Conservation (phyloP, 768 basidiomycete species). For the Lyophyllum decastes region DNA sequence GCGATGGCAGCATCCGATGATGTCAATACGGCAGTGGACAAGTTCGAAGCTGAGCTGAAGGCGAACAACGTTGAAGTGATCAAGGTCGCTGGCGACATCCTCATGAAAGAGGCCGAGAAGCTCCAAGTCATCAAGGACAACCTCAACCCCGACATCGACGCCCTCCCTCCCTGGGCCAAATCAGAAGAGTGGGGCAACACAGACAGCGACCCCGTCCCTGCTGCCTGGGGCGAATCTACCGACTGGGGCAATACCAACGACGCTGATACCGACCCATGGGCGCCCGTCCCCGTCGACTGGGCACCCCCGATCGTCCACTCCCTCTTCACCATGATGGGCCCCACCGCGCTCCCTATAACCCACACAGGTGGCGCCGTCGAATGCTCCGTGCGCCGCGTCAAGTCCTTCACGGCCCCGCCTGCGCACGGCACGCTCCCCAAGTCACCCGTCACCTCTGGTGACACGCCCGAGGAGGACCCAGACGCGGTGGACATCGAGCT, state of each 20-base stretch:
- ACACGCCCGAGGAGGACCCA: constrained; percentile 23
- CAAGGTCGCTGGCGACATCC: constrained; percentile 10
- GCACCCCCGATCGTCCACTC: constrained; percentile 22
- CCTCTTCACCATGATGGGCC: constrained; percentile 50
- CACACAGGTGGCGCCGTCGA: constrained; percentile 70
- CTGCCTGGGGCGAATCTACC: too few relatives aligned
- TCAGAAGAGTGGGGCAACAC: background rate
- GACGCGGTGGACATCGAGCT: constrained; percentile 40
- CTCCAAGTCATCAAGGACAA: constrained; percentile 15
- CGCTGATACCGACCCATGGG: constrained; percentile 11
- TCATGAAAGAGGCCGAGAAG: constrained; percentile 12
- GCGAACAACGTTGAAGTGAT: constrained; percentile 32
- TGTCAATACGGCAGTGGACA: constrained; percentile 17
- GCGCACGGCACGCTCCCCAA: constrained; percentile 24
- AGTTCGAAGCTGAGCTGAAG: constrained; percentile 40
- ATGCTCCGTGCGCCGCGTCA: constrained; percentile 59
- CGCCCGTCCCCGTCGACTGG: constrained; percentile 16
- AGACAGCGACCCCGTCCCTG: too few relatives aligned
- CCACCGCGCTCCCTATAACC: constrained; percentile 57
- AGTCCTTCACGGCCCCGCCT: constrained; percentile 42
- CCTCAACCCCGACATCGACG: constrained; percentile 12
- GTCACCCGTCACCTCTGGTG: constrained; percentile 14
- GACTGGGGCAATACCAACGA: constrained; percentile 3
- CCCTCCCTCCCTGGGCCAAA: constrained; percentile 11
- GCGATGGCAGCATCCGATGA: background rate